Evolutionary conservation across 495 filamentous ascomycete species (phyloP), one percentile per base, ranked within the genome.

Genomic region (Cercophora scortea): DNA sequence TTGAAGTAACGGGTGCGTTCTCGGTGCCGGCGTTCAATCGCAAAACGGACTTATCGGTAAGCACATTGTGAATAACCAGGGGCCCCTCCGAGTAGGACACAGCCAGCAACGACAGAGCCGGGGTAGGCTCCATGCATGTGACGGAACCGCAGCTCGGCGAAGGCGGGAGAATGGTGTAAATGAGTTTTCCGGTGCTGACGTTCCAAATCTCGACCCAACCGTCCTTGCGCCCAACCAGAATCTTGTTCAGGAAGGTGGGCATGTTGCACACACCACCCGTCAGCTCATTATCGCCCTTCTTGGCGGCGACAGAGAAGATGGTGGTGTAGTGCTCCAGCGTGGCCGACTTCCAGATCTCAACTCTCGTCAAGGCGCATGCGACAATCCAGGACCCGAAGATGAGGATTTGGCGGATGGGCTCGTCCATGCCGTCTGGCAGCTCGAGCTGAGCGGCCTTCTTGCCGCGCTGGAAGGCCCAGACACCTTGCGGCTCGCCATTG

Each of bases 121-220:
- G 87, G 0, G 86, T 85, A 13, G 94, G 83, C 43, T 92, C 78
- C 42, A 99, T 74, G 13, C 87, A 87, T 16, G 87, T 92, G 32
- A 97, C 89, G 33, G 86, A 73, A 10, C 88, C 89, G 45, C 76
- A 80, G 13, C 80, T 71, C 1, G 81, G 65, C 10, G 79, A 75
- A 3, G 84, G 80, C 13, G 94, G 84, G 17, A 87, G 69, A 43
- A 96, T 81, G 3, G 88, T 90, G 63, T 96, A 87, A 25, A 99
- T 76, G 32, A 95, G 75, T 62, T 90, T 94, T 54, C 88, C 89
- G 16, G 86, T 92, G 63, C 85, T 90, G 49, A 97, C 69, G 63
- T 99, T 99, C 94, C 94, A 97, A 49, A 99, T 91, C 62, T 97
- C 92, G 16, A 96, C 80, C 64, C 79, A 82, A n/a, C 94, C 93